These are phyloP conservation scores for Penicillium palitans DNA, from an alignment of 2,329 filamentous ascomycete genomes.

Conservation along the genomic window DNA sequence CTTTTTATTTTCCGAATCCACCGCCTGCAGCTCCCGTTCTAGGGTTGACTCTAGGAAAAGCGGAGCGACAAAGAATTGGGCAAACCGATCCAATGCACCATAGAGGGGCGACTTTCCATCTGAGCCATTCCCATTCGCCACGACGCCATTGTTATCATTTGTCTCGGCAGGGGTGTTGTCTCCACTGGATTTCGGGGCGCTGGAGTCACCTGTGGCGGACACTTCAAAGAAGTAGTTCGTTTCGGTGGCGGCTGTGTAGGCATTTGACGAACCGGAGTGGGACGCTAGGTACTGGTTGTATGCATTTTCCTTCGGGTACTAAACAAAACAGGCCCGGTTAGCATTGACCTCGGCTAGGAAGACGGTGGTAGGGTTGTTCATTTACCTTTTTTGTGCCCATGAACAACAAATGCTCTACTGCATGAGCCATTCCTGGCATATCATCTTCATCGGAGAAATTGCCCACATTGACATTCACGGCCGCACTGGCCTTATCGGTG, in stretches of 20 bases:
- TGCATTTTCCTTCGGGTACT: constrained; percentile 91
- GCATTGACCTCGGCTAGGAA: neutral
- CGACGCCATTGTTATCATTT: constrained; percentile 27
- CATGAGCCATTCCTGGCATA: constrained; percentile 94
- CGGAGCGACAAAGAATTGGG: constrained; percentile 89
- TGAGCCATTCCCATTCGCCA: constrained; percentile 25
- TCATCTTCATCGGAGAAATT: constrained; percentile 89
- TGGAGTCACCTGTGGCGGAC: constrained; percentile 67
- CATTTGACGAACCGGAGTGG: constrained; percentile 90
- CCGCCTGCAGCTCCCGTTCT: constrained; percentile 81
- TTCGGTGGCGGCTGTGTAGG: constrained; percentile 87
- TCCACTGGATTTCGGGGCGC: constrained; percentile 31
- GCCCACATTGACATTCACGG: constrained; percentile 92
- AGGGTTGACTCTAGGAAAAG: constrained; percentile 82
- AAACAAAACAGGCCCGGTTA: constrained; percentile 11
- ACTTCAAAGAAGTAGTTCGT: constrained; percentile 99
- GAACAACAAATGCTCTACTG: constrained; percentile 93
- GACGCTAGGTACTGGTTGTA: constrained; percentile 91
- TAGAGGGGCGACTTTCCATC: constrained; percentile 61
- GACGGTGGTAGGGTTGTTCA: neutral
- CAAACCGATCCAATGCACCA: constrained; percentile 85
- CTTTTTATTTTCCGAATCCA: constrained; percentile 97
- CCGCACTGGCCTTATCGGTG: constrained; percentile 94
- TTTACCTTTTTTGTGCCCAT: constrained; percentile 94
- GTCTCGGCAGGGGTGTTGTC: constrained; percentile 29